Base-by-base conservation (phyloP, 768 basidiomycete species). In the Mycena alexandri region DNA sequence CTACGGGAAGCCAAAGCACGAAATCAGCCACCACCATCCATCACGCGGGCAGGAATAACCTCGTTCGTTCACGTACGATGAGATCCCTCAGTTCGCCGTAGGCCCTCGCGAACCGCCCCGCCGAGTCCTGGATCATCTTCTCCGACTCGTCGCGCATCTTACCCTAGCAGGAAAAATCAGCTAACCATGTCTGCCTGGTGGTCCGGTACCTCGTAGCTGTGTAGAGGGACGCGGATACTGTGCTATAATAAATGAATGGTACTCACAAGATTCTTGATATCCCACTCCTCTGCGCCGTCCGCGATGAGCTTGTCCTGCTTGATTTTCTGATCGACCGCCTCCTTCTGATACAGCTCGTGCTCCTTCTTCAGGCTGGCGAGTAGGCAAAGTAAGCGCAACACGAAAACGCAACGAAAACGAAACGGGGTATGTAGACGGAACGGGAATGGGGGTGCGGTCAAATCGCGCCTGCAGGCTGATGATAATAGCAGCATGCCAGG, bases 41-140 rank as follows among this genome's bases (percentile, higher is more conserved):
- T 44, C 48, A 44, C 61, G 36, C 47, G 48, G 38, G 58, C 22
- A 50, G 61, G 59, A 55, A 52, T 63, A 64, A 60, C 44, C 44
- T 53, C 50, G 38, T 14, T 38, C 38, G 38, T 47, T 69, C 71
- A 87, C 93, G 68, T 76, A 96, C 94, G 59, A 94, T 76, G 51
- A 94, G 78, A 64, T 86, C 85, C 69, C 84, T 81, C 65, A 96
- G 83, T 61, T 92, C 92, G 62, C 81, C 88, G 34, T 83, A 82
- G 36, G 88, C 89, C 73, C 83, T 86, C 52, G 83, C 86, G n/a
- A 94, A 80, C 52, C 91, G 85, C 61, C 77, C 83, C 61, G 82
- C 79, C 22, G 90, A 85, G 75, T 95, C 93, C 56, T 79, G 79
- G 65, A 95, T 86, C 94, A 96, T 94, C 83, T 88, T 93, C 68